Evolutionary conservation across 163 green algal genomes (phyloP), one percentile per base, ranked within the genome.

Genomic region (Scenedesmus sp.): DNA sequence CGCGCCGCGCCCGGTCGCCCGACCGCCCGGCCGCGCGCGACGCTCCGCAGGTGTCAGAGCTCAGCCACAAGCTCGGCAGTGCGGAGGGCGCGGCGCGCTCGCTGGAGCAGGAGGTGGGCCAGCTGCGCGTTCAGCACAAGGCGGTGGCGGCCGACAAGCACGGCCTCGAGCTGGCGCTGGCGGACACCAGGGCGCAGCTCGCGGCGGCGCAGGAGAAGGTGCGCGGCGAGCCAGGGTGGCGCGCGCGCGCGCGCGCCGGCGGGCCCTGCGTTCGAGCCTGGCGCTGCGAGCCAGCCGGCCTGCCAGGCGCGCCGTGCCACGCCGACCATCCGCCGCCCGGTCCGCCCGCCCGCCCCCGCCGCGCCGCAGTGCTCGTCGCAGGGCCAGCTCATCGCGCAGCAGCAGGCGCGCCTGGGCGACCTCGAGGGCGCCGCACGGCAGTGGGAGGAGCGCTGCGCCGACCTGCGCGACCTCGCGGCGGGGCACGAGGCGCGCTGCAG

Each of bases 171-270:
- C 79, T 92, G 6, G 70, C 87, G 48, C 44, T 88, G 7, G 86
- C 86, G 22, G 89, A 94, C 39, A 63, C 82, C 11, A 77, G 77
- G 22, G 86, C 85, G 0, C 82, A 83, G 63, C 70, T 93, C 58
- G 39, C 72, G 4, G 83, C 87, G 15, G 34, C 87, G 42, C 84
- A 93, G 24, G 89, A 94, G 42, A 93, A 95, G 89, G 88, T 92
- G 60, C 6, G 39, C 39, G 39, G 39, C 39, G n/a, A n/a, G n/a
- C n/a, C n/a, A n/a, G n/a, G n/a, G n/a, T n/a, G n/a, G n/a, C n/a
- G n/a, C n/a, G n/a, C n/a, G n/a, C n/a, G n/a, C n/a, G n/a, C n/a
- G n/a, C n/a, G n/a, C n/a, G n/a, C n/a, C n/a, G n/a, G n/a, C n/a
- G n/a, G n/a, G n/a, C n/a, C n/a, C n/a, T n/a, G n/a, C n/a, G n/a